These are phyloP conservation scores for Blastocrithidia nonstop DNA, from an alignment of 208 protist species.

Conservation along the genomic window DNA sequence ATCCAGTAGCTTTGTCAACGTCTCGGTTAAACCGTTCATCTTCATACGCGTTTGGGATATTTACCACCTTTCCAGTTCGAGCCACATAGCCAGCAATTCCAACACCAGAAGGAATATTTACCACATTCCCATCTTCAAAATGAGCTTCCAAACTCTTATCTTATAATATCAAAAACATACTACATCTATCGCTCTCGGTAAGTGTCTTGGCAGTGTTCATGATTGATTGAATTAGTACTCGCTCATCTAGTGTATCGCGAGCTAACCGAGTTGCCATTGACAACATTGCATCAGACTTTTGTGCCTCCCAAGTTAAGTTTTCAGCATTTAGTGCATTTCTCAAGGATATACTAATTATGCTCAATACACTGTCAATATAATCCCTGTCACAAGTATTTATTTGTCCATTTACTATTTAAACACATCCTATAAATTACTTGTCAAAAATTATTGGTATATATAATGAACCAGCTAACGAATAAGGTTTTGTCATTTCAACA, in stretches of 20 bases:
- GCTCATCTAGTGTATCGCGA: constrained; percentile 63
- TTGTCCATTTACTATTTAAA: constrained; percentile 20
- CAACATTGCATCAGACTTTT: constrained; percentile 68
- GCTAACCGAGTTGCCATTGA: constrained; percentile 64
- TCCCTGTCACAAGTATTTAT: background rate
- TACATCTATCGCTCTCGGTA: constrained; percentile 57
- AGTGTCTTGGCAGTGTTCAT: constrained; percentile 61
- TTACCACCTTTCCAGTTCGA: constrained; percentile 29
- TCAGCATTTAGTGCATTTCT: constrained; percentile 1
- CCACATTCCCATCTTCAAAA: constrained; percentile 55
- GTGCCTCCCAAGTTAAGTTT: constrained; percentile 10
- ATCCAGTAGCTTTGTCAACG: constrained; percentile 53
- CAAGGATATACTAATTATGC: constrained; percentile 8
- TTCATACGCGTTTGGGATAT: constrained; percentile 53
- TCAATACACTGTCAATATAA: constrained; percentile 11
- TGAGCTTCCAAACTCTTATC: constrained; percentile 38
- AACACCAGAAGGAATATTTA: constrained; percentile 22
- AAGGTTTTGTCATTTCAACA: constrained; percentile 10
- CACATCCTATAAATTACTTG: constrained; percentile 29
- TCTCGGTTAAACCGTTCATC: constrained; percentile 51
- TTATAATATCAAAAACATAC: constrained; percentile 45
- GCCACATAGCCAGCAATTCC: constrained; percentile 65
- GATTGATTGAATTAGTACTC: constrained; percentile 51
- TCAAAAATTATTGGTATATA: constrained; percentile 45
- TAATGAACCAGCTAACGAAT: constrained; percentile 25